Percentiles rank a stretch among this genome's conserved stretches.
Evolutionary conservation across 1,139 yeast genomes (phyloP).

Genomic region (Pichia sp.): DNA sequence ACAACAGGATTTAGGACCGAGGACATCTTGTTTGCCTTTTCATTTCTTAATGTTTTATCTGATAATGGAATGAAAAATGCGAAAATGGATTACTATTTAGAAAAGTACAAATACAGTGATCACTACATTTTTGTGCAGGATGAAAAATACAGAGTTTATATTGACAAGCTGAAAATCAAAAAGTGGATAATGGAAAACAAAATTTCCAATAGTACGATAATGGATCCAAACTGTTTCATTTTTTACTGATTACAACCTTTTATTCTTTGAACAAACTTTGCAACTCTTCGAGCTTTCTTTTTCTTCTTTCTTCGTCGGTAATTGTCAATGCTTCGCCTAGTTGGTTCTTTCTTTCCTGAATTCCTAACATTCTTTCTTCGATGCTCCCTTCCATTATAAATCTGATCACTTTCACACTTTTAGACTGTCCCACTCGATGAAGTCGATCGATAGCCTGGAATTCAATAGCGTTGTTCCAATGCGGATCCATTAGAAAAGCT

Average conservation of each 20-base stretch:
- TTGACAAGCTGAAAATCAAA: constrained; percentile 25
- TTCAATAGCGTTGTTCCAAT: constrained; percentile 96
- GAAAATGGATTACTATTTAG: constrained; percentile 29
- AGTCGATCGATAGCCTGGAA: constrained; percentile 94
- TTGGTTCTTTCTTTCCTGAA: constrained; percentile 82
- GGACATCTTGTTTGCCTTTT: constrained; percentile 64
- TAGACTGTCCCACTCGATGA: constrained; percentile 87
- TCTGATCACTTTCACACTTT: constrained; percentile 67
- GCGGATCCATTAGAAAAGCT: constrained; percentile 94
- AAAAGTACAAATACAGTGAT: constrained; percentile 20
- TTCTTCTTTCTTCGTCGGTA: constrained; percentile 68
- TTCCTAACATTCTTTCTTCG: constrained; percentile 85
- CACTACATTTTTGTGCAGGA: constrained; percentile 24
- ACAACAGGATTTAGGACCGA: constrained; percentile 67
- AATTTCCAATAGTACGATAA: constrained; percentile 9
- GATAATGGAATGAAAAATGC: constrained; percentile 26
- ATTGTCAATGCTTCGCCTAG: constrained; percentile 82
- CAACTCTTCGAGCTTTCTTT: constrained; percentile 75
- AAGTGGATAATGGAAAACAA: constrained; percentile 29
- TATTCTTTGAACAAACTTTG: constrained; percentile 51
- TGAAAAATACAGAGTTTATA: constrained; percentile 21
- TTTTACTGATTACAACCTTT: constrained; percentile 2
- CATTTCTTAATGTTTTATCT: constrained; percentile 52
- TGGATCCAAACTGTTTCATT: constrained; percentile 9
- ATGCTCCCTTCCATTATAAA: constrained; percentile 80